Evolutionary conservation across 768 basidiomycete genomes (phyloP), one percentile per base, ranked within the genome.

Genomic region (Lentinula raphanica): DNA sequence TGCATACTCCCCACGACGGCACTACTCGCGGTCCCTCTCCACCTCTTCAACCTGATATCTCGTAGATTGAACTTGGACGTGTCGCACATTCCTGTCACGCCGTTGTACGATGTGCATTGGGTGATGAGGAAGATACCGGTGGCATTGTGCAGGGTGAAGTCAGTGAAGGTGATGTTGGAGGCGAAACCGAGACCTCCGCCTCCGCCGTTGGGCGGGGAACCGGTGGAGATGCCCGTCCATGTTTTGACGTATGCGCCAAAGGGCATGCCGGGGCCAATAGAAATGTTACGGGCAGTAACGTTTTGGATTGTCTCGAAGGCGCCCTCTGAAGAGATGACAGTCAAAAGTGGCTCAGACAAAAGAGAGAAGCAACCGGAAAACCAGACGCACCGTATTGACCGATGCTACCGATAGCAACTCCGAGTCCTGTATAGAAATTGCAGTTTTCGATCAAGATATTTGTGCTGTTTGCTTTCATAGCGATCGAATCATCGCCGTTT

Each of bases 381-480:
- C 17, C 21, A 19, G 2, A 2, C 8, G 32, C 19, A 48, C 51
- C 51, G 17, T 53, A 53, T 53, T 53, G 51, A 28, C 51, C 51
- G 35, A 53, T 53, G 21, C 51, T 53, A n/a, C 75, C 76, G 44
- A 76, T 74, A 15, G 76, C 76, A 29, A 77, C 71, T 39, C 76
- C 76, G 1, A 69, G 68, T 6, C 75, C 75, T 25, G 68, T 68
- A 54, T 69, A 64, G 58, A 76, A 76, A 4, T 68, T 66, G 17
- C 69, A 70, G 58, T 77, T 72, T 29, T 71, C 65, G 17, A 73
- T 72, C 51, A 72, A 64, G 39, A 76, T 76, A 51, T 73, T 68
- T 15, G 75, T 73, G 7, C 72, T 72, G 59, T 77, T 77, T 9
- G 73, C 74, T 58, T 77, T 76, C 36, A 72, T 63, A 6, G 74